Conservation (phyloP, 192 early-diverging fungal genomes). For the Globomyces pollinis-pini region DNA sequence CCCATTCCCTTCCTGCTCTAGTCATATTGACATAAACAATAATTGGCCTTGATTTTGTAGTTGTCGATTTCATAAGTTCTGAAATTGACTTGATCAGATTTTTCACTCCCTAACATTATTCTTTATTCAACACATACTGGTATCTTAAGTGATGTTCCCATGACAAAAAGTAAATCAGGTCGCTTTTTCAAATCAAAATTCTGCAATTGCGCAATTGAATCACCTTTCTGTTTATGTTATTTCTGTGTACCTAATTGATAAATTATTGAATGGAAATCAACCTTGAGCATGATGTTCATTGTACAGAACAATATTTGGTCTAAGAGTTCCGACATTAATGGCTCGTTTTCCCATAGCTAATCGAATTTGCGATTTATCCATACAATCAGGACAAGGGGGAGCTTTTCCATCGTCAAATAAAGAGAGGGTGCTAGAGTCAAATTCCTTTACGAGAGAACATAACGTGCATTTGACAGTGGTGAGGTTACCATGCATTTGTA, state of each 20-base stretch:
- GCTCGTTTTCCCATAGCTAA: slow-evolving; percentile 62
- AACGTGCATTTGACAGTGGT: slow-evolving; percentile 79
- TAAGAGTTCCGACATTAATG: slow-evolving; percentile 64
- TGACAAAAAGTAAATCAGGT: slow-evolving; percentile 77
- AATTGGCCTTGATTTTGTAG: not conserved
- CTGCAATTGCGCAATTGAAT: slow-evolving; percentile 54
- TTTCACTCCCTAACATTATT: slow-evolving; percentile 66
- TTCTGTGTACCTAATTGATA: no score
- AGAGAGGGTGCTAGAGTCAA: slow-evolving; percentile 33
- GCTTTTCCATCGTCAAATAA: slow-evolving; percentile 67
- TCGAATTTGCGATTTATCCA: slow-evolving; percentile 27
- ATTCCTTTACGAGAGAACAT: slow-evolving; percentile 64
- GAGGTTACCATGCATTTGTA: slow-evolving; percentile 90
- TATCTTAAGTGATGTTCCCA: slow-evolving; percentile 88
- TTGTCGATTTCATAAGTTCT: slow-evolving; percentile 15
- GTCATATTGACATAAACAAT: slow-evolving; percentile 6
- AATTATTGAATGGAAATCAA: no score
- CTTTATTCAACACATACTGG: no score
- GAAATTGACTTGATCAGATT: slow-evolving; percentile 67
- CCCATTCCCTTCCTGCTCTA: slow-evolving; percentile 1
- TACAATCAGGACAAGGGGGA: slow-evolving; percentile 57
- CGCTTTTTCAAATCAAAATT: slow-evolving; percentile 42
- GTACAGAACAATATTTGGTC: slow-evolving; percentile 93
- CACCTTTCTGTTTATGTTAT: slow-evolving; percentile 23
- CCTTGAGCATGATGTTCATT: slow-evolving; percentile 82